phyloP scores from a whole-genome alignment of 306 rosid species.

The Castanea mollissima region DNA sequence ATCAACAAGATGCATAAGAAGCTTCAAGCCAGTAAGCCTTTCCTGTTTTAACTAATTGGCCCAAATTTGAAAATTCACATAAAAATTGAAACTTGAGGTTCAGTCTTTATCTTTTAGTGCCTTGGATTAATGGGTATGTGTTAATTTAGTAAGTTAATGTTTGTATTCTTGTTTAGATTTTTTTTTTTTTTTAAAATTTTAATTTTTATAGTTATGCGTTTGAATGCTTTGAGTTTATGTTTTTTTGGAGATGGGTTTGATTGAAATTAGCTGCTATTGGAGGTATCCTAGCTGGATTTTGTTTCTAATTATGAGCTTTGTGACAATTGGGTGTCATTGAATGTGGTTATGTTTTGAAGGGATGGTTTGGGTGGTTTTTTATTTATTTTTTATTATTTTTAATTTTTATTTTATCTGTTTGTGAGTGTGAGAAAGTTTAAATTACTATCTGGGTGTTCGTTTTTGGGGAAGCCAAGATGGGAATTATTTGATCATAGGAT shows the following conservation, averaged over 20 bases:
- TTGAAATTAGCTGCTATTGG: constrained; percentile 9
- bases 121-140: background rate
- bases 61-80: background rate
- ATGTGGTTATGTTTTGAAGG: background rate
- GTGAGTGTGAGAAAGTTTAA: background rate
- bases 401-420: background rate
- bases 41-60: background rate
- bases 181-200: too few species aligned
- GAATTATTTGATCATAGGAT: background rate
- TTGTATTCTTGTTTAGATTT: constrained; percentile 8
- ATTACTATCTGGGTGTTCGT: constrained; percentile 4
- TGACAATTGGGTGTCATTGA: background rate
- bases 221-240: background rate
- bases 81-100: background rate
- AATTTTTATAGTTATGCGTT: background rate
- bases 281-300: background rate
- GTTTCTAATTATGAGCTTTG: background rate
- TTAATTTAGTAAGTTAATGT: background rate
- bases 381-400: too few species aligned
- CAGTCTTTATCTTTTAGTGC: background rate
- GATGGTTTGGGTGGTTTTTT: background rate
- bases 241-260: background rate
- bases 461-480: background rate
- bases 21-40: constrained; percentile 62
- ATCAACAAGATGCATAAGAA: constrained; percentile 95